Evolutionary conservation across 2,329 filamentous ascomycete genomes (phyloP).

Genomic region (Orbilia quercus): DNA sequence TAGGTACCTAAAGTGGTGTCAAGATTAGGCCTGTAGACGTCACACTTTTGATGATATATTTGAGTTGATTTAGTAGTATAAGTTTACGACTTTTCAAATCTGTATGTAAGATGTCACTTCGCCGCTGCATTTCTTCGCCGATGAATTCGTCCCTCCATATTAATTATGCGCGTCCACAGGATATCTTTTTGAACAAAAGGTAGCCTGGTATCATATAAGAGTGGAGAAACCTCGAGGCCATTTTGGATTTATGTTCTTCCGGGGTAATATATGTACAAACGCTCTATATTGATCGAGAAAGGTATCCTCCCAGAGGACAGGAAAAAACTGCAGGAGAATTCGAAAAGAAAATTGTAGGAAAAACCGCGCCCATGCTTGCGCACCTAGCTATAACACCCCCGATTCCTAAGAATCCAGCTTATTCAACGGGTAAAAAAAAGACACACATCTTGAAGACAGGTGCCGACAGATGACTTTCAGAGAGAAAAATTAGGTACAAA

Average conservation of each 20-base stretch:
- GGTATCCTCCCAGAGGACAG: slow-evolving; percentile 4
- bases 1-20: no score
- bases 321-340: background rate
- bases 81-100: no score
- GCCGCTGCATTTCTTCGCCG: no score
- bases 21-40: no score
- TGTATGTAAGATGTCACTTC: no score
- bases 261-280: background rate
- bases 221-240: slow-evolving; percentile 2
- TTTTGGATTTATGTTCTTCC: background rate
- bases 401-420: background rate
- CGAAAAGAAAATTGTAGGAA: background rate
- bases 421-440: background rate
- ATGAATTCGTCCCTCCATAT: no score
- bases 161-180: no score
- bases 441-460: background rate
- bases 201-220: background rate
- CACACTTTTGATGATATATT: no score
- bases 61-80: no score
- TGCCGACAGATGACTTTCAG: background rate
- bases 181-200: no score
- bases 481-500: background rate
- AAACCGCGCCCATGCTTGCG: background rate
- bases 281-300: background rate
- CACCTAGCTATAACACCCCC: background rate